These are phyloP conservation scores for Thelephora aurantiotincta DNA, from an alignment of 768 basidiomycete genomes.

Conservation along the genomic window DNA sequence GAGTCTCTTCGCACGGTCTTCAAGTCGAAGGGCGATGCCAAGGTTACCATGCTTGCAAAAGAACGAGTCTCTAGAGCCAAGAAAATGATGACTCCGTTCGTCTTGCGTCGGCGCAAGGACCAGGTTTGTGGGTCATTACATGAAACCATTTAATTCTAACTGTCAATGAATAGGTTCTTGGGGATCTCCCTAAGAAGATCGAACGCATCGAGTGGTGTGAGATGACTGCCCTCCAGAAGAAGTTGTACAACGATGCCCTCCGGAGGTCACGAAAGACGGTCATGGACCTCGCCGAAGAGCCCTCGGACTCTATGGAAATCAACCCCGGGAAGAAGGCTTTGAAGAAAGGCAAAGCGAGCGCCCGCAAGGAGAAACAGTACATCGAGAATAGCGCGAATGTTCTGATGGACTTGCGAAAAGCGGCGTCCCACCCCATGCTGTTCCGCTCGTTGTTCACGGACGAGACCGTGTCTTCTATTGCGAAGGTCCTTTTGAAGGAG, in stretches of 20 bases:
- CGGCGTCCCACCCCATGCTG: conserved; percentile 91
- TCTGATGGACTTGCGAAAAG: conserved; percentile 94
- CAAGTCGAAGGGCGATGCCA: conserved; percentile 90
- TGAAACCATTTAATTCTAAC: not conserved
- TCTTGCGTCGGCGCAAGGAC: conserved; percentile 91
- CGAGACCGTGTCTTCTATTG: conserved; percentile 53
- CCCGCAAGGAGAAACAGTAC: conserved; percentile 52
- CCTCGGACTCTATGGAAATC: not conserved
- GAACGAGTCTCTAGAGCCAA: conserved; percentile 91
- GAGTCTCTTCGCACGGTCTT: conserved; percentile 85
- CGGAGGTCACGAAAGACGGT: conserved; percentile 76
- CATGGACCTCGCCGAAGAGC: conserved; percentile 26
- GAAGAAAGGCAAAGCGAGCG: conserved; percentile 31
- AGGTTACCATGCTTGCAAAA: conserved; percentile 76
- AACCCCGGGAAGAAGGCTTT: conserved; percentile 15
- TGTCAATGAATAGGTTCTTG: conserved; percentile 48
- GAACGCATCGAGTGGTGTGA: conserved; percentile 94
- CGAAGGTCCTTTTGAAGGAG: conserved; percentile 79
- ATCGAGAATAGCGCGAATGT: conserved; percentile 83
- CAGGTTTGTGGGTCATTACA: conserved; percentile 35
- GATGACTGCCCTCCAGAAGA: conserved; percentile 71
- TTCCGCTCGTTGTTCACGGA: conserved; percentile 82
- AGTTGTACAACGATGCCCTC: conserved; percentile 78
- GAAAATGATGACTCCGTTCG: conserved; percentile 99
- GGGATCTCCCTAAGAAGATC: conserved; percentile 83